Evolutionary conservation across 75 land plant species (phyloP), one percentile per base, ranked within the genome.

Genomic region (Selaginella moellendorffii): DNA sequence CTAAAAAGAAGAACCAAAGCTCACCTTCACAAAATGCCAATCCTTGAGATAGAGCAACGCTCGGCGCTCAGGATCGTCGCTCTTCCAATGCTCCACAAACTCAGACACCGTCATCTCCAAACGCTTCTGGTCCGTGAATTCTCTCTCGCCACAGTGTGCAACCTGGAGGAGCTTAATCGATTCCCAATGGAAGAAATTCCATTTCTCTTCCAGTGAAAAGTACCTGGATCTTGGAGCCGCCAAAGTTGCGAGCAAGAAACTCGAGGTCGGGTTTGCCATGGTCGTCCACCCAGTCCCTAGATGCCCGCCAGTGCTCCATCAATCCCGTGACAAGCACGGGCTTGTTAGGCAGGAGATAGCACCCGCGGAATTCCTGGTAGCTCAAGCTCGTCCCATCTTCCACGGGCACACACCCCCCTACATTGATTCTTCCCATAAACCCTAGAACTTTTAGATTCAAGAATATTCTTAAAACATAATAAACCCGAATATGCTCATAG

Each of bases 1-100:
- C n/a, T n/a, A n/a, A n/a, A n/a, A n/a, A n/a, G n/a, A n/a, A n/a
- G n/a, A n/a, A n/a, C n/a, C n/a, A n/a, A n/a, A n/a, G n/a, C n/a
- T n/a, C 24, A 88, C 95, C 90, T 85, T 85, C 10, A 79, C 82
- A 83, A 88, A 85, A 70, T 88, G 95, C 95, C 95, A 88, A 66
- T 88, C 95, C 58, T 88, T 88, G 60, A 88, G 71, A 68, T 88
- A 88, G 2, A 85, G 73, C 24, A 75, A 64, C 0, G 69, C 59
- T 24, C 2, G 27, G 1, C 30, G 30, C 46, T 60, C 22, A 0
- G 0, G 14, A 24, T 73, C 52, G 28, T 54, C 31, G 29, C 61
- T 26, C 1, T 51, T 26, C 90, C 95, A 88, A 21, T 79, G 62
- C 23, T 63, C 36, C 20, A 88, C 67, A 61, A 79, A 88, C 61